A percentile compares a stretch with the other conserved stretches of the same genome.
Conservation (phyloP, 1,284 basidiomycete genomes). For the Rhodotorula sp. region DNA sequence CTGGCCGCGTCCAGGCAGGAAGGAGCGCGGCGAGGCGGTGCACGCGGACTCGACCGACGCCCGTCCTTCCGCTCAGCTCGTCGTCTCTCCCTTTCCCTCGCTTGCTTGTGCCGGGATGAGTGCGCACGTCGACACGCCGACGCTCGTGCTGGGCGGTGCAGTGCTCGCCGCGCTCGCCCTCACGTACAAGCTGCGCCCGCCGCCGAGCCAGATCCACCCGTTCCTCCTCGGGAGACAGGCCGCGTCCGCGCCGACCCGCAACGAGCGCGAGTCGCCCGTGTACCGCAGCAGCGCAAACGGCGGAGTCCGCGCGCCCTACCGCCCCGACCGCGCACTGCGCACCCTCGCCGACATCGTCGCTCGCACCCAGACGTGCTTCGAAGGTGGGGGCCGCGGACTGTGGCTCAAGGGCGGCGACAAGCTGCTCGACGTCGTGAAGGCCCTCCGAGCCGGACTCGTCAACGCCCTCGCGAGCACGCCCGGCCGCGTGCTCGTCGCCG, state of each 20-base stretch:
- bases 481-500: conserved; percentile 24
- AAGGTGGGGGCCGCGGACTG: conserved; percentile 19
- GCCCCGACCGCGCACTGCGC: conserved; percentile 23
- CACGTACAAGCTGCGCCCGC: conserved; percentile 14
- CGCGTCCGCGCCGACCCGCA: conserved; percentile 14
- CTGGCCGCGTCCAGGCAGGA: background rate
- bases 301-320: conserved; percentile 7
- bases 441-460: conserved; percentile 25
- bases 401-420: conserved; percentile 30
- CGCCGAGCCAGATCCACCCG: conserved; percentile 38
- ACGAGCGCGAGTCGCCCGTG: conserved; percentile 31
- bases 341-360: conserved; percentile 25
- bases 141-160: conserved; percentile 19
- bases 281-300: conserved; percentile 24
- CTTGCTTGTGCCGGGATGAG: too few relatives aligned
- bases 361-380: conserved; percentile 18
- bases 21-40: too few relatives aligned
- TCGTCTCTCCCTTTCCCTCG: too few relatives aligned
- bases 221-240: conserved; percentile 40
- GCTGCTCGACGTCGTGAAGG: conserved; percentile 17
- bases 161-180: conserved; percentile 21
- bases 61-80: too few relatives aligned
- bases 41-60: too few relatives aligned
- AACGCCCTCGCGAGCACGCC: background rate
- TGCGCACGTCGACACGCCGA: conserved; percentile 24